phyloP scores from a whole-genome alignment of 1,139 yeast species.

The Candida glucosophila region DNA sequence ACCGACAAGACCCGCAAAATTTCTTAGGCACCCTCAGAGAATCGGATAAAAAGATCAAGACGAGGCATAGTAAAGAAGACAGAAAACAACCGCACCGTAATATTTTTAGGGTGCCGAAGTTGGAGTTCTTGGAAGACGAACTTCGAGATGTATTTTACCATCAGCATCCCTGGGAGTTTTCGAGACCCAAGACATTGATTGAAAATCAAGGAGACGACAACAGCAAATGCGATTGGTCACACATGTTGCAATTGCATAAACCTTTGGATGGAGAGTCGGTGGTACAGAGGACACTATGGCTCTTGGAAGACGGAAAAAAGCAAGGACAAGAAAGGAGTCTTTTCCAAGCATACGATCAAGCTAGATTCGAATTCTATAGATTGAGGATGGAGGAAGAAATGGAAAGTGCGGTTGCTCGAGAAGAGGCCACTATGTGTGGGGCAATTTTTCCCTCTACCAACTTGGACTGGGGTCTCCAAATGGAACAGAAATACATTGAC shows the following conservation, averaged over 20 bases:
- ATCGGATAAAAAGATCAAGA: constrained; percentile 26
- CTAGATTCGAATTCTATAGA: constrained; percentile 82
- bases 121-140: constrained; percentile 73
- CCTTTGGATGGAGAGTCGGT: constrained; percentile 89
- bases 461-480: constrained; percentile 58
- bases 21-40: constrained; percentile 13
- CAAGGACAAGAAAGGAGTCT: constrained; percentile 13
- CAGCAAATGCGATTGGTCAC: constrained; percentile 63
- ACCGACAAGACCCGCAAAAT: constrained; percentile 20
- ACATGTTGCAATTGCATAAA: constrained; percentile 60
- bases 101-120: constrained; percentile 48
- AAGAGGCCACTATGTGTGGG: constrained; percentile 83
- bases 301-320: constrained; percentile 36
- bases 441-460: constrained; percentile 57
- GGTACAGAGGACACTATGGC: constrained; percentile 80
- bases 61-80: constrained; percentile 32
- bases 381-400: constrained; percentile 80
- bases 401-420: constrained; percentile 64
- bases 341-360: constrained; percentile 70
- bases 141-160: constrained; percentile 73
- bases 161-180: constrained; percentile 97
- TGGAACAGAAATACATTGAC: constrained; percentile 65
- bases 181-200: constrained; percentile 80
- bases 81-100: constrained; percentile 19
- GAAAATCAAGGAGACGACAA: constrained; percentile 62